These are phyloP conservation scores for Taphrina wiesneri DNA, from an alignment of 1,139 yeast species.

Conservation along the genomic window DNA sequence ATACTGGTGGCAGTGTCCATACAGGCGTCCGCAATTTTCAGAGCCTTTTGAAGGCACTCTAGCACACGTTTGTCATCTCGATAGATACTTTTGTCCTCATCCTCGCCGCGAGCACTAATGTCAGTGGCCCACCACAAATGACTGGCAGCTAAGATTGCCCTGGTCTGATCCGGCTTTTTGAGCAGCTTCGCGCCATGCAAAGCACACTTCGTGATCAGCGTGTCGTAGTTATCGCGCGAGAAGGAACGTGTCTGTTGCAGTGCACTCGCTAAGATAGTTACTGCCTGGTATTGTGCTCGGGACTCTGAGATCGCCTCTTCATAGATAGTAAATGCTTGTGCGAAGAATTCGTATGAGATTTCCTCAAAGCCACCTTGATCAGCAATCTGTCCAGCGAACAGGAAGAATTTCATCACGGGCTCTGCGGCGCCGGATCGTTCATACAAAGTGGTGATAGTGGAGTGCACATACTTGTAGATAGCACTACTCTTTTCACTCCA, in stretches of 20 bases:
- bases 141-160: constrained; percentile 82
- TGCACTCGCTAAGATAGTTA: constrained; percentile 61
- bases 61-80: constrained; percentile 51
- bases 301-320: constrained; percentile 77
- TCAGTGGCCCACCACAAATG: constrained; percentile 86
- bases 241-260: constrained; percentile 62
- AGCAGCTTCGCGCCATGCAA: constrained; percentile 83
- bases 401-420: constrained; percentile 53
- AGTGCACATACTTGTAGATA: constrained; percentile 72
- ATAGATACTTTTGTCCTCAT: constrained; percentile 47
- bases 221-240: constrained; percentile 67
- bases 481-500: constrained; percentile 49
- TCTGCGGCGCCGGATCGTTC: constrained; percentile 53
- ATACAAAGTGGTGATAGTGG: constrained; percentile 68
- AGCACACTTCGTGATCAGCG: constrained; percentile 79
- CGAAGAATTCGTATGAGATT: constrained; percentile 83
- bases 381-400: constrained; percentile 58
- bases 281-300: constrained; percentile 57
- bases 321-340: constrained; percentile 81
- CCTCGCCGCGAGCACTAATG: constrained; percentile 52
- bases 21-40: constrained; percentile 89
- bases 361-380: constrained; percentile 68
- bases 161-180: constrained; percentile 91
- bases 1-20: constrained; percentile 79
- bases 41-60: constrained; percentile 71